Evolutionary conservation across 2,329 filamentous ascomycete genomes (phyloP).

Genomic region (Colletotrichum orchidophilum): DNA sequence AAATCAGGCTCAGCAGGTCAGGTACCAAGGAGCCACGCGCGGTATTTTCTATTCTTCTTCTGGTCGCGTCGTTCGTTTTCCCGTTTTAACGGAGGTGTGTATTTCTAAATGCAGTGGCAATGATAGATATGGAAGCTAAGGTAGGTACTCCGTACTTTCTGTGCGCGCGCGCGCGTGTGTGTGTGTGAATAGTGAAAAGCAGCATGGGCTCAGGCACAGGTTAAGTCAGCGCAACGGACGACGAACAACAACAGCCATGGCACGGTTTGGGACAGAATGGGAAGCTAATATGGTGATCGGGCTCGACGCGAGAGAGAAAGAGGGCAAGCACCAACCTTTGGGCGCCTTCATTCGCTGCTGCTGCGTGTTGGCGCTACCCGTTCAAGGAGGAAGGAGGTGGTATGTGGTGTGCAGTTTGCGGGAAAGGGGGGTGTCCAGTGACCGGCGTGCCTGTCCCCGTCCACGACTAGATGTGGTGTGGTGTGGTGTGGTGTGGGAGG

Average conservation of each 20-base stretch:
- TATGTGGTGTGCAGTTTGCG: not conserved
- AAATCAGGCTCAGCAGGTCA: slow-evolving; percentile 1
- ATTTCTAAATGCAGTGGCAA: not conserved
- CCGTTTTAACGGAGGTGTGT: not conserved
- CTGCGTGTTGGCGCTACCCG: slow-evolving; percentile 16
- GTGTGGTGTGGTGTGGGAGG: not conserved
- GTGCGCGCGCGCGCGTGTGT: too few species aligned
- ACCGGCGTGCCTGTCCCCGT: too few species aligned
- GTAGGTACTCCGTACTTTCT: not conserved
- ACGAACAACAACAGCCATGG: slow-evolving; percentile 14
- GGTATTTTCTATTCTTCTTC: slow-evolving; percentile 15
- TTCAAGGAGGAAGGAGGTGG: slow-evolving; percentile 11
- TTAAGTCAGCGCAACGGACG: slow-evolving; percentile 5
- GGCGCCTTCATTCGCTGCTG: slow-evolving; percentile 19
- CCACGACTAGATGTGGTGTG: too few species aligned
- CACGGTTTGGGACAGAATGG: slow-evolving; percentile 25
- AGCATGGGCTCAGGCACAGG: slow-evolving; percentile 9
- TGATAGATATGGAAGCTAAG: not conserved
- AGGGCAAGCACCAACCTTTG: slow-evolving; percentile 26
- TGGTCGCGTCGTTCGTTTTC: slow-evolving; percentile 17
- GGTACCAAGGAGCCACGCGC: slow-evolving; percentile 23
- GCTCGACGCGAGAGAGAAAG: slow-evolving; percentile 28
- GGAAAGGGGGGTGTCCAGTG: not conserved
- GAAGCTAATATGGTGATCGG: slow-evolving; percentile 31
- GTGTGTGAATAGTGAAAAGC: not conserved